Conservation (phyloP, 768 basidiomycete genomes). For the Suillus subluteus region DNA sequence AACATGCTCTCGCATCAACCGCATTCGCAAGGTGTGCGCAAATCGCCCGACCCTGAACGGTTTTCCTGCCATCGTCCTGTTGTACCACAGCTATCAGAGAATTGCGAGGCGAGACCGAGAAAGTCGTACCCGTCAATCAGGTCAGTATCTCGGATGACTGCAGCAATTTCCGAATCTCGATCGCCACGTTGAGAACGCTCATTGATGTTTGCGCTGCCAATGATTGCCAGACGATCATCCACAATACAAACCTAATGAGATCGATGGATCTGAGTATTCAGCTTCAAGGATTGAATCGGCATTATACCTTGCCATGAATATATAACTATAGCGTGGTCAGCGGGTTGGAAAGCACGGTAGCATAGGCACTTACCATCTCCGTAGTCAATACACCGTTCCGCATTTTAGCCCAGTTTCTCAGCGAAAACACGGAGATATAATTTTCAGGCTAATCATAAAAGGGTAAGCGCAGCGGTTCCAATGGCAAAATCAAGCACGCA, state of each 20-base stretch:
- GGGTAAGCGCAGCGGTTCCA: constrained; percentile 1
- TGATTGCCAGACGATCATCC: constrained; percentile 92
- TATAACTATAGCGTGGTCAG: constrained; percentile 60
- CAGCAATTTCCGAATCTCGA: constrained; percentile 93
- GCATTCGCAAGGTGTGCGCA: constrained; percentile 90
- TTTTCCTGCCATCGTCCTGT: constrained; percentile 89
- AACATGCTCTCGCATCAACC: constrained; percentile 96
- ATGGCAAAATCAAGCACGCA: constrained; percentile 40
- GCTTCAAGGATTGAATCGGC: not conserved
- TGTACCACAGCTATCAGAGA: constrained; percentile 11
- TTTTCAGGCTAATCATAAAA: constrained; percentile 74
- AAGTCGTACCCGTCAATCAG: constrained; percentile 83
- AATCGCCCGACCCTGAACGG: constrained; percentile 97
- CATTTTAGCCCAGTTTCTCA: constrained; percentile 94
- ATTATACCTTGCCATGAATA: constrained; percentile 77
- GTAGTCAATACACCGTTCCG: constrained; percentile 82
- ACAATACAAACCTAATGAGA: constrained; percentile 65
- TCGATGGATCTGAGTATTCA: not conserved
- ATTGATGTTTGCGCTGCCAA: constrained; percentile 97
- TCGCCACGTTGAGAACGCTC: constrained; percentile 96
- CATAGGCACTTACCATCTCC: constrained; percentile 64
- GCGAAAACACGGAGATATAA: constrained; percentile 87
- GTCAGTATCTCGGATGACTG: constrained; percentile 94
- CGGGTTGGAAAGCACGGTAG: not conserved
- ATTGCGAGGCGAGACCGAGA: not conserved